These are phyloP conservation scores for Crithidia brevicula DNA, from an alignment of 208 protist species.

Conservation along the genomic window DNA sequence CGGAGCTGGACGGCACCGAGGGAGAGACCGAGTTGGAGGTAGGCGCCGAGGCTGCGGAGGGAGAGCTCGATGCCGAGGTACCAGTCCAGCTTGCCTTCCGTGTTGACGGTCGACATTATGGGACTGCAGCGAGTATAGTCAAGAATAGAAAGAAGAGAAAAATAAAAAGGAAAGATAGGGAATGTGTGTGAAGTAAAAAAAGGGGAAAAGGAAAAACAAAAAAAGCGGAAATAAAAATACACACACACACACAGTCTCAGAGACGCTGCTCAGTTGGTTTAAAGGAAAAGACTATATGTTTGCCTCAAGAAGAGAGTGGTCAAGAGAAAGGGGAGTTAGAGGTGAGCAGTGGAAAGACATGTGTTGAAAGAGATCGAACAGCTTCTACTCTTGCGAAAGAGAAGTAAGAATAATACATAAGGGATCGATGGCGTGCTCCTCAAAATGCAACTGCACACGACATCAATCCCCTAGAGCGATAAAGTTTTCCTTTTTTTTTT, in stretches of 20 bases:
- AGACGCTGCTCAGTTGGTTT: no score
- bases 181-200: background rate
- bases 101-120: conserved; percentile 45
- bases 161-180: conserved; percentile 11
- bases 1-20: conserved; percentile 47
- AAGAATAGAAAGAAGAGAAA: conserved; percentile 19
- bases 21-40: conserved; percentile 47
- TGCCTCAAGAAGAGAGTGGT: no score
- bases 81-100: conserved; percentile 50
- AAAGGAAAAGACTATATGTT: no score
- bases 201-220: background rate
- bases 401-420: no score
- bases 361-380: no score
- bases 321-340: no score
- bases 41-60: conserved; percentile 49
- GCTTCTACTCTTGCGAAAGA: no score
- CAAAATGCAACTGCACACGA: no score
- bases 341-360: no score
- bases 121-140: conserved; percentile 1
- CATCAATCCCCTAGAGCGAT: no score
- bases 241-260: conserved; percentile 9
- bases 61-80: conserved; percentile 42
- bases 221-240: conserved; percentile 10
- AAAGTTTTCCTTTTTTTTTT: no score
- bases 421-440: no score